A percentile compares a stretch with the other conserved stretches of the same genome.
These are phyloP conservation scores for Pinus taeda DNA, from an alignment of 75 land plant species.

Conservation along the genomic window DNA sequence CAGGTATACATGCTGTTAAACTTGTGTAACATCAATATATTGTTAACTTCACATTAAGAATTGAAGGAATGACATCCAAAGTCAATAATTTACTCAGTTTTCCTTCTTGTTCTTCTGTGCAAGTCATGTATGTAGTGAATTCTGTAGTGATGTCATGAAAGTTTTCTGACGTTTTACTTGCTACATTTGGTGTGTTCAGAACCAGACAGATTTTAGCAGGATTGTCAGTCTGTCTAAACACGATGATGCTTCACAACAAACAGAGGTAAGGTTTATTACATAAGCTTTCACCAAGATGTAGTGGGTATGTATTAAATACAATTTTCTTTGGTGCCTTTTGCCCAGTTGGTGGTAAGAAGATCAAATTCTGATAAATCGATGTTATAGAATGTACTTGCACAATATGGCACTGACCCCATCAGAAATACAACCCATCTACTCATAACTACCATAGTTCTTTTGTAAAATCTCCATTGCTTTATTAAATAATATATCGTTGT, in stretches of 20 bases:
- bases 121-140: background rate
- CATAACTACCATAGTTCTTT: background rate
- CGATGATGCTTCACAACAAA: background rate
- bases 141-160: background rate
- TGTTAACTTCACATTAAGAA: background rate
- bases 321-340: background rate
- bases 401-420: no score
- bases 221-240: background rate
- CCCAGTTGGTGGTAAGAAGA: background rate
- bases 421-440: background rate
- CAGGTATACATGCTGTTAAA: background rate
- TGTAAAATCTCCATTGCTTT: background rate
- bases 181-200: background rate
- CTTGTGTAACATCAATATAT: background rate
- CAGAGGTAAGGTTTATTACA: slow-evolving; percentile 8
- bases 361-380: background rate
- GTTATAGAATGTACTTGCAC: no score
- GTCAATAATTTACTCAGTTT: no score
- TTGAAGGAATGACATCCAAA: background rate
- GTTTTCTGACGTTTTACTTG: background rate
- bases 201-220: background rate
- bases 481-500: no score
- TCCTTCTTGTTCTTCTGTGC: background rate
- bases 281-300: background rate
- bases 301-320: no score